Conservation (phyloP, 148 eudicot genomes). For the Vaccinium vitisidaea region DNA sequence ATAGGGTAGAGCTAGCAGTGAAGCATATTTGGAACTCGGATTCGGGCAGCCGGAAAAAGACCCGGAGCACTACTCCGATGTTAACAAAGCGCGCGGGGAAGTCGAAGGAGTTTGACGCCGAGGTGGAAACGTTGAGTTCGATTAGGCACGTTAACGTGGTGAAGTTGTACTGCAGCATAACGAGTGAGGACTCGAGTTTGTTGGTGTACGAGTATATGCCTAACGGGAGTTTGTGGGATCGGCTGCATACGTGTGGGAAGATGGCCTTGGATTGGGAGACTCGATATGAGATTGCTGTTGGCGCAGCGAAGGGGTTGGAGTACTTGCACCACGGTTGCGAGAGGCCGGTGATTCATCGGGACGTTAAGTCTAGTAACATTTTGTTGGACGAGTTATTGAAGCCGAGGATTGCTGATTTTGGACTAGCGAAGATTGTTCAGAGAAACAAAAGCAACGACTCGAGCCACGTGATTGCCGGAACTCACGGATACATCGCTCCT, state of each 20-base stretch:
- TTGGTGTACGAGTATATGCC: constrained; percentile 87
- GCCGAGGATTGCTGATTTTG: constrained; percentile 94
- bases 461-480: constrained; percentile 77
- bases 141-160: constrained; percentile 88
- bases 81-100: constrained; percentile 36
- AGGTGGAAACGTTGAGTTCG: constrained; percentile 77
- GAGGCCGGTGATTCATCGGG: constrained; percentile 75
- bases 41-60: constrained; percentile 27
- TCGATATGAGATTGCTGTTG: constrained; percentile 76
- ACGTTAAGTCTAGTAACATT: constrained; percentile 92
- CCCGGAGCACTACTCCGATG: constrained; percentile 49
- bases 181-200: constrained; percentile 87
- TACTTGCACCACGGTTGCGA: constrained; percentile 90
- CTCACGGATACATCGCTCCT: constrained; percentile 92
- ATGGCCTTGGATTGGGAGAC: constrained; percentile 67
- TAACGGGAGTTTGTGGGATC: constrained; percentile 89
- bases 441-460: constrained; percentile 37
- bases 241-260: constrained; percentile 50
- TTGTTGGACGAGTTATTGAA: constrained; percentile 74
- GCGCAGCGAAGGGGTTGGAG: constrained; percentile 82
- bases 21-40: constrained; percentile 75
- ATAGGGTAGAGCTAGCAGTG: constrained; percentile 72
- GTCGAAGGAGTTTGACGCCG: constrained; percentile 73
- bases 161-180: constrained; percentile 79
- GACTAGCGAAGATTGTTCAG: constrained; percentile 82